These are phyloP conservation scores for Kodamaea sp. DNA, from an alignment of 1,139 yeast genomes.

Conservation along the genomic window DNA sequence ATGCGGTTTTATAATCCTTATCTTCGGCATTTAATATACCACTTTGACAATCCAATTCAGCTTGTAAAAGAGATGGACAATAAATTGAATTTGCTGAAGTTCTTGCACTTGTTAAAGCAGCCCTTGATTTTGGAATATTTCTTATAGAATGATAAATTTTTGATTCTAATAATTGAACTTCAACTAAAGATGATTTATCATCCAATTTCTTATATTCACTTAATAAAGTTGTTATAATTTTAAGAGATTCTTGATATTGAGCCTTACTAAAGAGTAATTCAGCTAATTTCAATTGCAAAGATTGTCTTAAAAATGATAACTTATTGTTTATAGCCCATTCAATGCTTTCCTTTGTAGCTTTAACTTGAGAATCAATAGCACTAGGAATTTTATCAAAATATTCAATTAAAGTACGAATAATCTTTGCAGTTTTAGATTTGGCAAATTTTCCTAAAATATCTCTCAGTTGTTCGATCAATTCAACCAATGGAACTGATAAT, in stretches of 20 bases:
- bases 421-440: slow-evolving; percentile 91
- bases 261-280: slow-evolving; percentile 66
- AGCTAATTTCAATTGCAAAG: slow-evolving; percentile 79
- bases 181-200: slow-evolving; percentile 92
- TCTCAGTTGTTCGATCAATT: slow-evolving; percentile 68
- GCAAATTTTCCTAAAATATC: slow-evolving; percentile 72
- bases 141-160: slow-evolving; percentile 88
- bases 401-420: slow-evolving; percentile 74
- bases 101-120: slow-evolving; percentile 91
- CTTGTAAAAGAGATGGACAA: slow-evolving; percentile 92
- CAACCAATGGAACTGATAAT: slow-evolving; percentile 50
- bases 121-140: slow-evolving; percentile 88
- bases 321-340: slow-evolving; percentile 85
- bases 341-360: slow-evolving; percentile 73
- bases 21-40: slow-evolving; percentile 97
- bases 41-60: slow-evolving; percentile 91
- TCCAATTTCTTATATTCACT: slow-evolving; percentile 89
- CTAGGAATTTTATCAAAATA: slow-evolving; percentile 66
- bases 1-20: slow-evolving; percentile 94
- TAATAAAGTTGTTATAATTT: slow-evolving; percentile 66
- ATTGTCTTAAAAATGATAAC: slow-evolving; percentile 84
- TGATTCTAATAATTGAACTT: slow-evolving; percentile 88
- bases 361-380: slow-evolving; percentile 68
- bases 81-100: slow-evolving; percentile 95
- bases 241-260: slow-evolving; percentile 66